phyloP scores from a whole-genome alignment of 305 asterid species.

The Ilex paraguariensis region DNA sequence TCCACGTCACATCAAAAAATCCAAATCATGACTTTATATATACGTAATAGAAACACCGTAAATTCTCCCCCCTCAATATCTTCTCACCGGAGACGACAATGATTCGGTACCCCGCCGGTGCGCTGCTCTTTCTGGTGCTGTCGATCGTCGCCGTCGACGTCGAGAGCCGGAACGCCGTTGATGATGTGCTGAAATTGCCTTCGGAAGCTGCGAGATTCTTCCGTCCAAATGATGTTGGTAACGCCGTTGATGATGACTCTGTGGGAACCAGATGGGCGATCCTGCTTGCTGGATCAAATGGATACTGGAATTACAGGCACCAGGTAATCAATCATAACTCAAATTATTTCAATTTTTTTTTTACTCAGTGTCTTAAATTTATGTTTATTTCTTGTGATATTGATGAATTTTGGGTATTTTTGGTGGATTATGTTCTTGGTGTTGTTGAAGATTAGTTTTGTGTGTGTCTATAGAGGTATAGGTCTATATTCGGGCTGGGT shows the following conservation, averaged over 20 bases:
- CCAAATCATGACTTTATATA: too few species aligned
- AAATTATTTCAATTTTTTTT: too few species aligned
- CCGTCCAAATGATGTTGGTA: slow-evolving; percentile 8
- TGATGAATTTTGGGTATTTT: too few species aligned
- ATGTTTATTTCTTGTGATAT: too few species aligned
- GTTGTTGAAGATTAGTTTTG: too few species aligned
- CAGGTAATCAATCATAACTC: slow-evolving; percentile 45
- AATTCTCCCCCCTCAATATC: too few species aligned
- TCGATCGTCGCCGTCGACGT: slow-evolving; percentile 35
- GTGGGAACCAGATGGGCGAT: slow-evolving; percentile 92
- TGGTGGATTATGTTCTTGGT: too few species aligned
- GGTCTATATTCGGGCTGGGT: too few species aligned
- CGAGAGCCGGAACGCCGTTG: slow-evolving; percentile 27
- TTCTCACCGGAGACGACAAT: slow-evolving; percentile 13
- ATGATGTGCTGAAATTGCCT: slow-evolving; percentile 42
- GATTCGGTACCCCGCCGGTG: slow-evolving; percentile 39
- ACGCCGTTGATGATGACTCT: slow-evolving; percentile 35
- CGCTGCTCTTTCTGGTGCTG: slow-evolving; percentile 39
- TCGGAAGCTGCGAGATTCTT: slow-evolving; percentile 54
- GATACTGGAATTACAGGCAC: slow-evolving; percentile 90
- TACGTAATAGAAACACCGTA: too few species aligned
- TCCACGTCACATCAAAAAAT: too few species aligned
- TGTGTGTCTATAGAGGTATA: too few species aligned
- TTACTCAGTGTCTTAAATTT: too few species aligned
- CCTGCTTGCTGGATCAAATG: slow-evolving; percentile 78